Evolutionary conservation across 192 early-diverging fungal genomes (phyloP), one percentile per base, ranked within the genome.

Genomic region (Oehlia diaphana): DNA sequence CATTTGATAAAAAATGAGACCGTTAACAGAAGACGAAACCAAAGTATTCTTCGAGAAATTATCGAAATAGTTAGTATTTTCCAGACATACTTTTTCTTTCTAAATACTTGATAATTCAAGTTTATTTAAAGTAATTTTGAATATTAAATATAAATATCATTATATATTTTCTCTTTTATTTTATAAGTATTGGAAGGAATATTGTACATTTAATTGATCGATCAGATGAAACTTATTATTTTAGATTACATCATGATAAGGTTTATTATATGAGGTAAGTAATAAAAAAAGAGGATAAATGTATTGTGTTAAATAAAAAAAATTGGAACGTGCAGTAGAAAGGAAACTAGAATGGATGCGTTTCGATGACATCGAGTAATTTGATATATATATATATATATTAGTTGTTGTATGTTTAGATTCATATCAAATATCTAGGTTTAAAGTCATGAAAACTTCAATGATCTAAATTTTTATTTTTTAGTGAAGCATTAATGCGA

Each of bases 11-110:
- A 67, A 28, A 63, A 99, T 99, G 98, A 90, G 98, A 68, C 98
- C 97, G 8, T 88, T 99, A 61, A 99, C 98, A 64, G 94, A 97
- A 83, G 94, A 97, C 85, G 98, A 99, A 85, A 97, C 97, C 69
- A 96, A 97, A 85, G 95, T 95, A 28, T 88, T 99, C 77, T 99
- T 99, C 82, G 94, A 97, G 81, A 99, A 99, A 88, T 91, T 99
- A 74, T 92, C 98, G 49, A 97, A 98, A 91, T 98, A 98, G 94
- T 94, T 89, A 72, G 88, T 73, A 42, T 23, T 16, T 37, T 28
- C 49, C 19, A 14, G 14, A 16, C 10, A 39, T 37, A 13, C 33
- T 71, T 19, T 61, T 8, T 0, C 10, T 64, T 16, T 23, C 16
- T 9, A 28, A 6, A 33, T 19, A 23, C 39, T 23, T 50, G 28